A percentile compares a stretch with the other conserved stretches of the same genome.
Conservation (phyloP, 352 stramenopile species). For the Globisporangium canariense region DNA sequence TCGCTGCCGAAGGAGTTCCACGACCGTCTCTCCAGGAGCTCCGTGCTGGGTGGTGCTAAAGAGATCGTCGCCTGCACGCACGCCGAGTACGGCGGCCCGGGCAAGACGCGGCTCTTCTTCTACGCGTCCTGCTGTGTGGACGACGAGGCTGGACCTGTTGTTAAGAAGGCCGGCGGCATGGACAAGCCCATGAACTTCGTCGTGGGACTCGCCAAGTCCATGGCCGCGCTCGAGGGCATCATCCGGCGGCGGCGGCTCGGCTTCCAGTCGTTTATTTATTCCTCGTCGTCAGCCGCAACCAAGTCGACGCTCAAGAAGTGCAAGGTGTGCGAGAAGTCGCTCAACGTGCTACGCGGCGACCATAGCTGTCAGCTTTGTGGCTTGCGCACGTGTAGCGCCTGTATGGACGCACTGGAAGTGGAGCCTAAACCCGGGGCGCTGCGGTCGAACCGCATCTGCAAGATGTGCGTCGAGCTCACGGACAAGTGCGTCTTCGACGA, state of each 20-base stretch:
- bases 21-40: constrained; percentile 28
- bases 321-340: constrained; percentile 31
- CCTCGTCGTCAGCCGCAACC: constrained; percentile 11
- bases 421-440: constrained; percentile 20
- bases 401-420: constrained; percentile 22
- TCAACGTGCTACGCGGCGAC: constrained; percentile 24
- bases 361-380: constrained; percentile 39
- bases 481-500: constrained; percentile 36
- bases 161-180: constrained; percentile 14
- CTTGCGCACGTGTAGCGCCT: constrained; percentile 30
- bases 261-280: constrained; percentile 32
- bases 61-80: constrained; percentile 28
- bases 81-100: constrained; percentile 18
- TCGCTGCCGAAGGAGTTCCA: constrained; percentile 63
- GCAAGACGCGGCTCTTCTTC: constrained; percentile 27
- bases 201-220: constrained; percentile 17
- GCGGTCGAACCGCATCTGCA: constrained; percentile 25
- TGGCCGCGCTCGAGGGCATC: constrained; percentile 20
- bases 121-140: constrained; percentile 30
- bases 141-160: constrained; percentile 12
- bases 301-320: constrained; percentile 24
- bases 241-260: constrained; percentile 27
- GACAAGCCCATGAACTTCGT: constrained; percentile 25
- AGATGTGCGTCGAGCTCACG: constrained; percentile 19
- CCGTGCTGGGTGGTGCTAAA: constrained; percentile 29